Conservation (phyloP, 176 grass and related monocot genomes). For the Avena atlantica region DNA sequence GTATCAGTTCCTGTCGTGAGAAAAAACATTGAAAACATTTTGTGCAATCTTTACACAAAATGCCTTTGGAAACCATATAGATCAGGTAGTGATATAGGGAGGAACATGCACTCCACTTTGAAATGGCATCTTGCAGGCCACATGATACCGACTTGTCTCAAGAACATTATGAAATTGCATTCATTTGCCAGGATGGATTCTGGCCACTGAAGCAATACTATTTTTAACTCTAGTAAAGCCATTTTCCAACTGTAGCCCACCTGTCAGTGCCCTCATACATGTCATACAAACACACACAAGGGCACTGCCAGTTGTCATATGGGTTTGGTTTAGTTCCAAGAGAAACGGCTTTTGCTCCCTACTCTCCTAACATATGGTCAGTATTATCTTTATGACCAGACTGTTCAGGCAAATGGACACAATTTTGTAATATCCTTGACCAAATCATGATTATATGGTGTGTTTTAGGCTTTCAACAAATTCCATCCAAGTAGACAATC, state of each 20-base stretch:
- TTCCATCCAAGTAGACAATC: not conserved
- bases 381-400: not conserved
- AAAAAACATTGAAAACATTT: not conserved
- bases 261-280: not conserved
- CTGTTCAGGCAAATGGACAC: not conserved
- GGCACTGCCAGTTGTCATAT: not conserved
- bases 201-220: not conserved
- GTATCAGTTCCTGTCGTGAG: not conserved
- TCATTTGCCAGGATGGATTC: not conserved
- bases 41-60: not conserved
- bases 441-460: not conserved
- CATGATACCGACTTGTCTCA: not conserved
- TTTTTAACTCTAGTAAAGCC: not conserved
- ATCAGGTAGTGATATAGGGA: not conserved
- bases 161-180: not conserved
- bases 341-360: not conserved
- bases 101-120: not conserved
- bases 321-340: not conserved
- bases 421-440: not conserved
- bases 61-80: slow-evolving; percentile 6
- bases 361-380: not conserved
- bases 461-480: not conserved
- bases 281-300: not conserved
- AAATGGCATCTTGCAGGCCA: not conserved
- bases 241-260: not conserved